phyloP scores from a whole-genome alignment of 1,139 yeast species.

The Saccharomyces pastorianus region DNA sequence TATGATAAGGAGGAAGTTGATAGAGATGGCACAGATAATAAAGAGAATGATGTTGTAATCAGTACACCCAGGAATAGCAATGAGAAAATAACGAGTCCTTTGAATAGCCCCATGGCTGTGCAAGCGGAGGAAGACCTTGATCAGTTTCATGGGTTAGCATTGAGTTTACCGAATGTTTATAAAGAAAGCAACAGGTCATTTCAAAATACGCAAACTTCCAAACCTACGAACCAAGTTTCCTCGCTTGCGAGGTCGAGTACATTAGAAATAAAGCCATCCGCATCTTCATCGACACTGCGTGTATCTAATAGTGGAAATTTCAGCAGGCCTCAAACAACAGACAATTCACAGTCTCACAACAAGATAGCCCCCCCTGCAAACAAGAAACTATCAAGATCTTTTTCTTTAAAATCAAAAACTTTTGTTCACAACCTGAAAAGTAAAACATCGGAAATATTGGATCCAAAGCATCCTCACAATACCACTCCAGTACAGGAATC shows the following conservation, averaged over 20 bases:
- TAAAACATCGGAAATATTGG: conserved; percentile 6
- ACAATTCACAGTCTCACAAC: background rate
- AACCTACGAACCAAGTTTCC: background rate
- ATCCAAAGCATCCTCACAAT: conserved; percentile 1
- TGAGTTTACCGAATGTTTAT: background rate
- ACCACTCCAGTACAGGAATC: conserved; percentile 5
- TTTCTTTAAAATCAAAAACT: conserved; percentile 23
- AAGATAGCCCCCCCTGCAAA: background rate
- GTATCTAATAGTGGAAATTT: background rate
- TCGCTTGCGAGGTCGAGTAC: background rate
- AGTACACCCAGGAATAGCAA: conserved; percentile 2
- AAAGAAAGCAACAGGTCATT: background rate
- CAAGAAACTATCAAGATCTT: conserved; percentile 21
- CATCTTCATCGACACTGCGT: background rate
- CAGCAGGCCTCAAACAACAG: background rate
- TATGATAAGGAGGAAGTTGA: background rate
- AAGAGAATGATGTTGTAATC: background rate
- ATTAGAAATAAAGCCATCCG: background rate
- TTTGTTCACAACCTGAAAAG: conserved; percentile 19
- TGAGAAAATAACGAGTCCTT: conserved; percentile 4
- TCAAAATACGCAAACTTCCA: background rate
- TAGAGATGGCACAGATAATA: background rate
- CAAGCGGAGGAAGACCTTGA: background rate
- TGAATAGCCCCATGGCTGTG: conserved; percentile 9
- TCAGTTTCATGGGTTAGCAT: background rate